phyloP scores from a whole-genome alignment of 2,329 filamentous ascomycete species.

The Dactylellina cionopaga region DNA sequence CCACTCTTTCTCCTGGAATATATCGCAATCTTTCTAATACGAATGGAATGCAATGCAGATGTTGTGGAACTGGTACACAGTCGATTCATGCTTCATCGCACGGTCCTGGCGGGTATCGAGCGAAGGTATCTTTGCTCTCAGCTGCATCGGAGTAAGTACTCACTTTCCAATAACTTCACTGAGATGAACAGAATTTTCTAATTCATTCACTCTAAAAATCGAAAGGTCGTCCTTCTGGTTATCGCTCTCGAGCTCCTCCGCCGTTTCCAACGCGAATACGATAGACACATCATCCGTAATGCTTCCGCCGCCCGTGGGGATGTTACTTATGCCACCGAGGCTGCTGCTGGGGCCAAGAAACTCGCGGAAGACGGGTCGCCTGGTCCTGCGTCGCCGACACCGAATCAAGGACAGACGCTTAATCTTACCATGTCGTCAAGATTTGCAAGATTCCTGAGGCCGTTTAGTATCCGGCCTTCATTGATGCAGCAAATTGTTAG shows the following conservation, averaged over 20 bases:
- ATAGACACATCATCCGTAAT: conserved; percentile 71
- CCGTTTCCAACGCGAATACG: conserved; percentile 76
- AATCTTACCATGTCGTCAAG: conserved; percentile 33
- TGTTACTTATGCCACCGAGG: background rate
- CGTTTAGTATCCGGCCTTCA: conserved; percentile 66
- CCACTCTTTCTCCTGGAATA: background rate
- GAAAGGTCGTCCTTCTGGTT: conserved; percentile 72
- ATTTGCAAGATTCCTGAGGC: conserved; percentile 40
- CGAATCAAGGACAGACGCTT: background rate
- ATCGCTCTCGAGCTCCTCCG: conserved; percentile 78
- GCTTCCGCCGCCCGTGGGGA: background rate
- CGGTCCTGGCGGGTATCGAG: conserved; percentile 75
- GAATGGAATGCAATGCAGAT: conserved; percentile 65
- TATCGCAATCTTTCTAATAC: background rate
- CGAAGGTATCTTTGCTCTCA: conserved; percentile 77
- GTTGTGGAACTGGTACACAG: conserved; percentile 81
- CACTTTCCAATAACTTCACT: background rate
- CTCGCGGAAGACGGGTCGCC: conserved; percentile 42
- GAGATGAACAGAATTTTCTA: background rate
- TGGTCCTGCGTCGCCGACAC: conserved; percentile 3
- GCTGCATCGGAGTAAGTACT: conserved; percentile 72
- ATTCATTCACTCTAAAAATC: background rate
- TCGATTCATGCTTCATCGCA: conserved; percentile 78
- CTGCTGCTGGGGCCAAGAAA: conserved; percentile 12
- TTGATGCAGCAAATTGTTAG: conserved; percentile 73